Conservation (phyloP, 495 filamentous ascomycete genomes). For the Penicillium ochrochloron region DNA sequence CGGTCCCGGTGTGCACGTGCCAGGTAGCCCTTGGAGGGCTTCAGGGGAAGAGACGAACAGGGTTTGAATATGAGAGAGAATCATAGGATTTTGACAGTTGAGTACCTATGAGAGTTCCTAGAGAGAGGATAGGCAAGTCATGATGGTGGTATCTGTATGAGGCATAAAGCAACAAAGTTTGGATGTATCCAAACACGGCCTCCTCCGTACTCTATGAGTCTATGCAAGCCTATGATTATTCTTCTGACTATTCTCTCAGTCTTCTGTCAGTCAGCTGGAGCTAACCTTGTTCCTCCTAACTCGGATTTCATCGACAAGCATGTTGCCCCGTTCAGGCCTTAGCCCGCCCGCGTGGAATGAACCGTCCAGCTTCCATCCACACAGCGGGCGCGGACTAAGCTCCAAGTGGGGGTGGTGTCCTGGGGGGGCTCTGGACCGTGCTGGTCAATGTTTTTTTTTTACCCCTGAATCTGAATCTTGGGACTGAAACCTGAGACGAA, state of each 20-base stretch:
- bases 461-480: constrained; percentile 34
- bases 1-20: constrained; percentile 24
- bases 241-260: not conserved
- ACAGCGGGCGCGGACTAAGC: constrained; percentile 20
- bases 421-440: constrained; percentile 20
- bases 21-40: constrained; percentile 3
- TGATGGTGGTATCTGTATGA: not conserved
- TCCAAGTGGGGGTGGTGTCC: constrained; percentile 28
- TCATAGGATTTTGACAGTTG: not conserved
- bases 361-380: constrained; percentile 17
- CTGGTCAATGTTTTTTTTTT: constrained; percentile 19
- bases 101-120: too few relatives aligned
- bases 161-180: not conserved
- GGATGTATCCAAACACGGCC: not conserved
- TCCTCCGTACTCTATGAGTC: not conserved
- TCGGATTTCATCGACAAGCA: constrained; percentile 21
- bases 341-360: constrained; percentile 28
- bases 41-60: not conserved
- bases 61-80: not conserved
- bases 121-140: not conserved
- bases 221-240: not conserved
- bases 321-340: constrained; percentile 23
- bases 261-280: not conserved
- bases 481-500: constrained; percentile 1
- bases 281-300: not conserved